phyloP scores from a whole-genome alignment of 108 stramenopile genomes.

The Cyclostephanos invisitatus region DNA sequence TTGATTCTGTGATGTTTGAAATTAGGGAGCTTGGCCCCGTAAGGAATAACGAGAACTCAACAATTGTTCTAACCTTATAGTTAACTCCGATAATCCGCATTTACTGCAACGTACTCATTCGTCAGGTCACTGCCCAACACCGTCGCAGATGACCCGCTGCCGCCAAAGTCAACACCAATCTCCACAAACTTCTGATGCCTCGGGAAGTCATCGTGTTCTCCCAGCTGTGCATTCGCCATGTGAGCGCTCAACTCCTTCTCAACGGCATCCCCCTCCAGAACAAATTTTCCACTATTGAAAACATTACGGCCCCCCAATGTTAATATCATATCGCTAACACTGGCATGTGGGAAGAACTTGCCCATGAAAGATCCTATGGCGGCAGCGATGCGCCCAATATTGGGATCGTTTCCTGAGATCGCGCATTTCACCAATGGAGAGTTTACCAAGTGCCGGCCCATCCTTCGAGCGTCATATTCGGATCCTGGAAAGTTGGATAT shows the following conservation, averaged over 20 bases:
- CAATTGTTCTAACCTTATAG: neutral
- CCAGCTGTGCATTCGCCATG: slow-evolving; percentile 86
- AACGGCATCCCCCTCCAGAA: slow-evolving; percentile 87
- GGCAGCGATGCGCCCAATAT: slow-evolving; percentile 96
- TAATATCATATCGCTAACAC: slow-evolving; percentile 65
- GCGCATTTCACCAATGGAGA: slow-evolving; percentile 96
- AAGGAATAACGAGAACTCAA: no score
- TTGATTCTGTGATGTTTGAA: no score
- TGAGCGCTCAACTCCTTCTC: slow-evolving; percentile 89
- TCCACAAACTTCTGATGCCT: slow-evolving; percentile 92
- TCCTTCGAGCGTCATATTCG: slow-evolving; percentile 75
- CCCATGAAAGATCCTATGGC: slow-evolving; percentile 95
- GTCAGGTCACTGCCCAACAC: slow-evolving; percentile 95
- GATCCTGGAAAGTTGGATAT: slow-evolving; percentile 87
- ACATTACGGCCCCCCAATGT: slow-evolving; percentile 88
- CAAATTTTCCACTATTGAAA: slow-evolving; percentile 90
- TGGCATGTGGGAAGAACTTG: slow-evolving; percentile 69
- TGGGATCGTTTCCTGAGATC: slow-evolving; percentile 96
- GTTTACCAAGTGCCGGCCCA: slow-evolving; percentile 94
- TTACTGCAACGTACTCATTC: slow-evolving; percentile 93
- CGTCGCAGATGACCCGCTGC: slow-evolving; percentile 54
- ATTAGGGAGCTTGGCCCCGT: no score
- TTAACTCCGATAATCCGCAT: slow-evolving; percentile 97
- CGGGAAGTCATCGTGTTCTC: slow-evolving; percentile 79
- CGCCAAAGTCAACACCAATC: slow-evolving; percentile 78